A percentile compares a stretch with the other conserved stretches of the same genome.
phyloP scores from a whole-genome alignment of 139 green algal species.

The Microglena sp. region DNA sequence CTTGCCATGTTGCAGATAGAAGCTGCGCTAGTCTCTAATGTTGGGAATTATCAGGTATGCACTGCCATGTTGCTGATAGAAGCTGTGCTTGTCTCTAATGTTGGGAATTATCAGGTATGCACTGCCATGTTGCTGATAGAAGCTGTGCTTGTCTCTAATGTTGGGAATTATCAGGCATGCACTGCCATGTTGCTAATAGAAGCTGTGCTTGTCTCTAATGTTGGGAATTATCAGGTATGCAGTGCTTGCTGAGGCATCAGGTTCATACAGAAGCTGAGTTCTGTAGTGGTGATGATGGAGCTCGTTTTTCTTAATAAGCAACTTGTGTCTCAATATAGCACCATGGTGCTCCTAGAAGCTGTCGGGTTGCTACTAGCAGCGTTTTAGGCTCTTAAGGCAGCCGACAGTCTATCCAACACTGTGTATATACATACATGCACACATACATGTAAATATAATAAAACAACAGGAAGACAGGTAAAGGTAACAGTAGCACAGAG shows the following conservation, averaged over 20 bases:
- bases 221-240: no score
- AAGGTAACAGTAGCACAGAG: background rate
- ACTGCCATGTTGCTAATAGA: background rate
- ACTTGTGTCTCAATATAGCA: background rate
- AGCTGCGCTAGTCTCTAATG: background rate
- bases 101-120: no score
- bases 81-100: background rate
- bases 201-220: background rate
- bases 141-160: background rate
- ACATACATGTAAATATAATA: background rate
- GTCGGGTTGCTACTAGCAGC: no score
- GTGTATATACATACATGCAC: background rate
- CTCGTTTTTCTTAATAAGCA: background rate
- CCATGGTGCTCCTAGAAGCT: no score
- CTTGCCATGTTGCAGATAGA: background rate
- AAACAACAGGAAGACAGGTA: background rate
- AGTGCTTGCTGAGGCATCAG: no score
- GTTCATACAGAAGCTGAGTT: no score
- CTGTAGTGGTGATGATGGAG: background rate
- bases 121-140: background rate
- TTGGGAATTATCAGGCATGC: no score
- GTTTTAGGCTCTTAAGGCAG: no score
- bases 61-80: background rate
- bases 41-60: no score
- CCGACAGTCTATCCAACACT: background rate